These are phyloP conservation scores for Dipteronia sinensis DNA, from an alignment of 345 rosid genomes.

Conservation along the genomic window DNA sequence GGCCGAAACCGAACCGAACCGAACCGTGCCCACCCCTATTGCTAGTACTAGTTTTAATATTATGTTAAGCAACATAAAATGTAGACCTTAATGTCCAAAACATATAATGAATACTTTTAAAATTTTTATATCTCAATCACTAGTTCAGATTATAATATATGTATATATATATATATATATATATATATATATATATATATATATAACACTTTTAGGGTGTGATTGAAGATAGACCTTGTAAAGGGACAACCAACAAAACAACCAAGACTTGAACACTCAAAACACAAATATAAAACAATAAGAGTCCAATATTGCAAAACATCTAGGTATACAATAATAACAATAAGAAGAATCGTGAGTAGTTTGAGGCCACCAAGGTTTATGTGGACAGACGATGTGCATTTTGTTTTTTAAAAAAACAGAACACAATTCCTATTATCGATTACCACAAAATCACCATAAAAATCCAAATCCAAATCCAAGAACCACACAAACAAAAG, in stretches of 20 bases:
- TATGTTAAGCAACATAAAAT: too few species aligned
- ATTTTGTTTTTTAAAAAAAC: not conserved
- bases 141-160: too few species aligned
- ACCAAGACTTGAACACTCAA: not conserved
- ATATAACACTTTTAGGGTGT: too few species aligned
- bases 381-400: slow-evolving; percentile 17
- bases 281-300: not conserved
- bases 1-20: too few species aligned
- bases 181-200: too few species aligned
- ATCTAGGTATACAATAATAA: not conserved
- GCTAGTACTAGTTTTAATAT: too few species aligned
- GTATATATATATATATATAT: too few species aligned
- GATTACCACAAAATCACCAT: slow-evolving; percentile 7
- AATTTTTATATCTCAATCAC: not conserved
- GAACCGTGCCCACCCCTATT: too few species aligned
- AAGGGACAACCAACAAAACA: not conserved
- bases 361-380: slow-evolving; percentile 23
- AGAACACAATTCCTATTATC: slow-evolving; percentile 10
- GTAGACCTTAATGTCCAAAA: too few species aligned
- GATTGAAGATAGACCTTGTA: not conserved
- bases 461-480: not conserved
- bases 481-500: not conserved
- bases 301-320: not conserved
- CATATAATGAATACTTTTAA: too few species aligned
- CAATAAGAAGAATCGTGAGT: not conserved